These are phyloP conservation scores for Arthrinium phaeospermum DNA, from an alignment of 2,329 filamentous ascomycete genomes.

Conservation along the genomic window DNA sequence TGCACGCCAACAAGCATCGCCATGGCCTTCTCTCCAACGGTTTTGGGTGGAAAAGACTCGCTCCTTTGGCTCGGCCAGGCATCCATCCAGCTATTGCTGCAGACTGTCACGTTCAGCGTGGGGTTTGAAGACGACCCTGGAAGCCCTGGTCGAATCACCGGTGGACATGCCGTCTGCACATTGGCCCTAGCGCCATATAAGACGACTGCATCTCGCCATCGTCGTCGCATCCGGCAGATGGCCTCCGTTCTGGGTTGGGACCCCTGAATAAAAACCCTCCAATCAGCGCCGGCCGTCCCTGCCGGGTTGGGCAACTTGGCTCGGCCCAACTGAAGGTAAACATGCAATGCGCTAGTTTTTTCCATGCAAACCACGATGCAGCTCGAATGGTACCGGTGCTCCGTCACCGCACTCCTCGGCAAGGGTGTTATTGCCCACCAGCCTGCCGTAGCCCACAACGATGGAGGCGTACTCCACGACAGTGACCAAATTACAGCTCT, in stretches of 20 bases:
- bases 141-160: background rate
- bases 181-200: conserved; percentile 13
- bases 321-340: conserved; percentile 20
- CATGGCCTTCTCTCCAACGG: conserved; percentile 16
- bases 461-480: background rate
- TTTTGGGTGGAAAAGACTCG: background rate
- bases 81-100: background rate
- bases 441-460: background rate
- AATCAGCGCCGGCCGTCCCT: conserved; percentile 26
- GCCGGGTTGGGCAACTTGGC: conserved; percentile 25
- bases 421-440: background rate
- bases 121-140: background rate
- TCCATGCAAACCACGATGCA: background rate
- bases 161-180: background rate
- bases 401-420: background rate
- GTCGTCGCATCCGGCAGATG: conserved; percentile 31
- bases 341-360: background rate
- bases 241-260: conserved; percentile 30
- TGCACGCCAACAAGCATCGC: background rate
- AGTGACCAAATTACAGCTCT: background rate
- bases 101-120: conserved; percentile 11
- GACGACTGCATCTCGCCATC: conserved; percentile 11
- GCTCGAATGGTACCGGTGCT: conserved; percentile 5
- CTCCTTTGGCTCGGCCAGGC: background rate
- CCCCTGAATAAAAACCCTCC: conserved; percentile 32